These are phyloP conservation scores for Senna tora DNA, from an alignment of 306 rosid species.

Conservation along the genomic window DNA sequence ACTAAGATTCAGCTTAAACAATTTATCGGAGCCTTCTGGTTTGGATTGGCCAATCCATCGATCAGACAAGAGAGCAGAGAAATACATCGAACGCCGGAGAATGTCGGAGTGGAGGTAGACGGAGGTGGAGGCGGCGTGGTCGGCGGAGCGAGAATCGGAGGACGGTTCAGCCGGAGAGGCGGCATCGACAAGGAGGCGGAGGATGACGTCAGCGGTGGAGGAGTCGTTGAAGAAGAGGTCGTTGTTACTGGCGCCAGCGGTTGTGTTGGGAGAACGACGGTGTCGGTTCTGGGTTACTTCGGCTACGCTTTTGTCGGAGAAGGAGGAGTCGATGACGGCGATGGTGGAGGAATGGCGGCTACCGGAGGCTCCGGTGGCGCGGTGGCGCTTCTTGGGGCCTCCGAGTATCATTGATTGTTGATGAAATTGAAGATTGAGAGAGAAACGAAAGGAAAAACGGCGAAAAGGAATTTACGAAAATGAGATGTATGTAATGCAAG, in stretches of 20 bases:
- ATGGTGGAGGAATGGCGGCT: constrained; percentile 48
- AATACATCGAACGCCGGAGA: constrained; percentile 79
- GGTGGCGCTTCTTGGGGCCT: constrained; percentile 64
- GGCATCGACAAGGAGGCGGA: constrained; percentile 63
- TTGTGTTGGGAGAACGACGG: neutral
- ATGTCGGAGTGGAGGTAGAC: constrained; percentile 71
- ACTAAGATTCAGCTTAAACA: constrained; percentile 51
- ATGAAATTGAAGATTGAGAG: neutral
- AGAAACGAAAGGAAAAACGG: neutral
- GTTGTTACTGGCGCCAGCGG: neutral
- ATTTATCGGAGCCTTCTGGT: constrained; percentile 17
- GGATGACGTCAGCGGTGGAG: constrained; percentile 69
- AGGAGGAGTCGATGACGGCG: constrained; percentile 32
- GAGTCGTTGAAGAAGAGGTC: constrained; percentile 55
- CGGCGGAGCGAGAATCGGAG: constrained; percentile 33
- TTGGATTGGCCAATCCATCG: constrained; percentile 57
- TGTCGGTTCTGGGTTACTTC: constrained; percentile 31
- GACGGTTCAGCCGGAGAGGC: constrained; percentile 45
- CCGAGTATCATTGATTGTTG: constrained; percentile 42
- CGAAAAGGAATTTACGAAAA: neutral
- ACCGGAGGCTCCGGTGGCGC: constrained; percentile 42
- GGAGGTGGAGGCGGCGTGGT: constrained; percentile 44
- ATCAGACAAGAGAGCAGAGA: constrained; percentile 82
- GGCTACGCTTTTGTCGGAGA: constrained; percentile 38
- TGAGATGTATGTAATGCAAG: neutral